phyloP scores from a whole-genome alignment of 1,284 basidiomycete species.

The Cerrena zonata region DNA sequence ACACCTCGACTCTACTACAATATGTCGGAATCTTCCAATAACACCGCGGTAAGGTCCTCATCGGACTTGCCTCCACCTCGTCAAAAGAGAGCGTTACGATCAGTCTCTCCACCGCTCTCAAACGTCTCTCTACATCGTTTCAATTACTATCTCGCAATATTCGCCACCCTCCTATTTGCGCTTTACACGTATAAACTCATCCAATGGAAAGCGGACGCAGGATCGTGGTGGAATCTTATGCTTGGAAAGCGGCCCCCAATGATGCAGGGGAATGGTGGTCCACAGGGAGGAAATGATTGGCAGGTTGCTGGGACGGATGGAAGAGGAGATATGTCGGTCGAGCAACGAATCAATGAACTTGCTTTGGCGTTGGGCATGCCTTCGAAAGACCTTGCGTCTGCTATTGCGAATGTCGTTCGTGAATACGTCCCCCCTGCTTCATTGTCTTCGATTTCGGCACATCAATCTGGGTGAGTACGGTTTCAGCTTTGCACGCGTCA shows the following conservation, averaged over 20 bases:
- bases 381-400: conserved; percentile 52
- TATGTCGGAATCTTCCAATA: background rate
- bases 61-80: conserved; percentile 30
- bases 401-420: conserved; percentile 52
- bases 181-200: conserved; percentile 46
- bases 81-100: conserved; percentile 26
- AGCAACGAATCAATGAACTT: conserved; percentile 51
- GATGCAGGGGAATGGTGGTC: conserved; percentile 6
- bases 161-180: conserved; percentile 39
- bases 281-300: background rate
- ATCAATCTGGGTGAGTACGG: conserved; percentile 40
- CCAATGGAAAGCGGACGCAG: conserved; percentile 48
- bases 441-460: conserved; percentile 45
- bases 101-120: conserved; percentile 30
- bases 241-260: conserved; percentile 34
- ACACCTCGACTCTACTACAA: background rate
- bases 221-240: conserved; percentile 56
- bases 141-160: conserved; percentile 44
- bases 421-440: conserved; percentile 54
- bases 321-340: conserved; percentile 34
- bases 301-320: conserved; percentile 1
- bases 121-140: conserved; percentile 32
- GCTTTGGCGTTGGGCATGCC: conserved; percentile 58
- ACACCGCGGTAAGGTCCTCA: conserved; percentile 16
- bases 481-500: conserved; percentile 15